phyloP scores from a whole-genome alignment of 768 basidiomycete genomes.

The Rhizopogon vinicolor region DNA sequence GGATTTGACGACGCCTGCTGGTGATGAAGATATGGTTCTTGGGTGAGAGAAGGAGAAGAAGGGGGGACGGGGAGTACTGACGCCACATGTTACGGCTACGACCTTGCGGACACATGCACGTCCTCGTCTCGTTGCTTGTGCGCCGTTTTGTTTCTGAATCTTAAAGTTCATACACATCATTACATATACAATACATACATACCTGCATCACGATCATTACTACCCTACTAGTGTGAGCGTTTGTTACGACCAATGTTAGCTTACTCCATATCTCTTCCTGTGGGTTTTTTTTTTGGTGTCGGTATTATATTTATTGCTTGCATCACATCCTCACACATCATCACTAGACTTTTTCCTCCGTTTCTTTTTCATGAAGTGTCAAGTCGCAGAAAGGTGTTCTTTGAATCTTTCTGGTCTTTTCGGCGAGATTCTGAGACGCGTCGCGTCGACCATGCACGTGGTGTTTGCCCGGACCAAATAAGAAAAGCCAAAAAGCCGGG shows the following conservation, averaged over 20 bases:
- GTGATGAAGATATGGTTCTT: conserved; percentile 26
- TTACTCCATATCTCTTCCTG: not conserved
- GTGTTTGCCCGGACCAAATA: conserved; percentile 28
- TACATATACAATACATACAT: conserved; percentile 14
- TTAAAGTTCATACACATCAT: conserved; percentile 4
- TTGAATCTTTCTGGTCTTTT: not conserved
- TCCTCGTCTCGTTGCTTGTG: not conserved
- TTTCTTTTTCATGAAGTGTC: too few relatives aligned
- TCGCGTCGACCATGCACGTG: conserved; percentile 16
- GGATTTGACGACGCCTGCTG: conserved; percentile 20
- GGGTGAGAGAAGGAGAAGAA: conserved; percentile 20
- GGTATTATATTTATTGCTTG: conserved; percentile 2
- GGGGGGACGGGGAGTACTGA: too few relatives aligned
- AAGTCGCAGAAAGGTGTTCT: too few relatives aligned
- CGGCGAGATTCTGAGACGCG: not conserved
- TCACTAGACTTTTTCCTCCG: not conserved
- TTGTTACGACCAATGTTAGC: not conserved
- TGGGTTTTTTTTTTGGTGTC: not conserved
- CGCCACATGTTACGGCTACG: not conserved
- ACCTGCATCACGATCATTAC: conserved; percentile 15
- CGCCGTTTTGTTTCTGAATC: not conserved
- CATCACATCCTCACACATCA: not conserved
- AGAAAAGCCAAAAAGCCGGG: conserved; percentile 14
- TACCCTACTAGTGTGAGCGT: not conserved
- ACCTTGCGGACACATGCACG: not conserved